A percentile compares a stretch with the other conserved stretches of the same genome.
These are phyloP conservation scores for Uronychia setigera DNA, from an alignment of 73 alveolate genomes.

Conservation along the genomic window DNA sequence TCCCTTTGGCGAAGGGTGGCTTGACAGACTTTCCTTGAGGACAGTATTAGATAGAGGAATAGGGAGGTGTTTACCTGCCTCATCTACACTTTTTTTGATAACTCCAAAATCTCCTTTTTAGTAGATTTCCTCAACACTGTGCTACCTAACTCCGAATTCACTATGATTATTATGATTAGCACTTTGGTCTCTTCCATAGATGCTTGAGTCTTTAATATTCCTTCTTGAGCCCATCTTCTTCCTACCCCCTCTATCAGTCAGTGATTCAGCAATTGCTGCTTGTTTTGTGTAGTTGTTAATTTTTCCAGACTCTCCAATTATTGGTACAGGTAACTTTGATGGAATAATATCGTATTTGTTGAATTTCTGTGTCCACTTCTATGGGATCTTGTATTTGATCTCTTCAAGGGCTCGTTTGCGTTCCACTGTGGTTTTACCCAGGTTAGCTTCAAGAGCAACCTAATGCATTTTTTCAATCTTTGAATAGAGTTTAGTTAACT, in stretches of 20 bases:
- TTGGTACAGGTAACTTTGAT: slow-evolving; percentile 16
- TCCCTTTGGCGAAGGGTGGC: background rate
- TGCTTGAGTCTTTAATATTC: background rate
- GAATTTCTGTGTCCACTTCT: slow-evolving; percentile 62
- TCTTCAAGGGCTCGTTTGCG: slow-evolving; percentile 23
- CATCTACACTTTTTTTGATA: too few relatives aligned
- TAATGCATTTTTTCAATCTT: background rate
- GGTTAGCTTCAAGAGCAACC: background rate
- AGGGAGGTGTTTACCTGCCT: too few relatives aligned
- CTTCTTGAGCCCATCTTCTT: background rate
- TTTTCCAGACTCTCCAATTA: slow-evolving; percentile 46
- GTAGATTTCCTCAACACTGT: background rate
- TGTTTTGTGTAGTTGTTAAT: slow-evolving; percentile 39
- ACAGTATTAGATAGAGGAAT: slow-evolving; percentile 42
- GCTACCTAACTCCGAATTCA: background rate
- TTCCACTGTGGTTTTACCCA: background rate
- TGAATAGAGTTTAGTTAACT: background rate
- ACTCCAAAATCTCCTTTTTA: background rate
- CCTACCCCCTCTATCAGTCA: background rate
- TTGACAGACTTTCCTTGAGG: slow-evolving; percentile 54
- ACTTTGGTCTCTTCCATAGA: too few relatives aligned
- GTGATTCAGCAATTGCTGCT: background rate
- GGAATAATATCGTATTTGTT: slow-evolving; percentile 66
- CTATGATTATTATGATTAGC: too few relatives aligned
- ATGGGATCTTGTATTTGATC: slow-evolving; percentile 64